Evolutionary conservation across 495 filamentous ascomycete species (phyloP), one percentile per base, ranked within the genome.

Genomic region (Penicillium macrosclerotiorum): DNA sequence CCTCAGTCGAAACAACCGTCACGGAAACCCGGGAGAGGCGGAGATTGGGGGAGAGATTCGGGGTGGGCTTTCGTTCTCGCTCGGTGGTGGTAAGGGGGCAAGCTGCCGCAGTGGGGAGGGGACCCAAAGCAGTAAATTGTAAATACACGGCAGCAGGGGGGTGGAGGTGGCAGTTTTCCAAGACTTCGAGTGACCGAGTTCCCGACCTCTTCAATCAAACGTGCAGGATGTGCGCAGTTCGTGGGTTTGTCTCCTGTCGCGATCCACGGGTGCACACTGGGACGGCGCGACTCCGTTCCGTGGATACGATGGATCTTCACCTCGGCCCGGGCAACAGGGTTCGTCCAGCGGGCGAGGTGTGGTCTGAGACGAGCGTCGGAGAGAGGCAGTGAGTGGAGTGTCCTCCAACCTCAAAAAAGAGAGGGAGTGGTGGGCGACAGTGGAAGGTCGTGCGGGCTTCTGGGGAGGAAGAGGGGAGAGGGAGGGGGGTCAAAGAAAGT

Each of bases 41-140:
- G 26, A 34, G 16, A 39, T 45, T 23, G 33, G 9, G 25, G 48
- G 29, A 27, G 32, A 27, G 46, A 45, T 30, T 29, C 26, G 25
- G 31, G 31, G 48, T 43, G 48, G 47, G 47, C 27, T 17, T 30
- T 50, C 45, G 40, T 46, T 53, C n/a, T n/a, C n/a, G n/a, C n/a
- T n/a, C n/a, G n/a, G n/a, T n/a, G n/a, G n/a, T 48, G 49, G 37
- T 42, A 47, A 33, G 50, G 54, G 46, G 40, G 39, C 16, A 4
- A 13, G 38, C 16, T 44, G 42, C 49, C 47, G 56, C 37, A 38
- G 42, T 49, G 48, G 52, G 55, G 49, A 43, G 38, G 26, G 34
- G 18, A 37, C 61, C 60, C 40, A 62, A 65, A 65, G 55, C 32
- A 66, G 68, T 54, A 68, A 68, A 52, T 64, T 62, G 66, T 68